Evolutionary conservation across 495 filamentous ascomycete species (phyloP), one percentile per base, ranked within the genome.

Genomic region (Neohortaea acidophila): DNA sequence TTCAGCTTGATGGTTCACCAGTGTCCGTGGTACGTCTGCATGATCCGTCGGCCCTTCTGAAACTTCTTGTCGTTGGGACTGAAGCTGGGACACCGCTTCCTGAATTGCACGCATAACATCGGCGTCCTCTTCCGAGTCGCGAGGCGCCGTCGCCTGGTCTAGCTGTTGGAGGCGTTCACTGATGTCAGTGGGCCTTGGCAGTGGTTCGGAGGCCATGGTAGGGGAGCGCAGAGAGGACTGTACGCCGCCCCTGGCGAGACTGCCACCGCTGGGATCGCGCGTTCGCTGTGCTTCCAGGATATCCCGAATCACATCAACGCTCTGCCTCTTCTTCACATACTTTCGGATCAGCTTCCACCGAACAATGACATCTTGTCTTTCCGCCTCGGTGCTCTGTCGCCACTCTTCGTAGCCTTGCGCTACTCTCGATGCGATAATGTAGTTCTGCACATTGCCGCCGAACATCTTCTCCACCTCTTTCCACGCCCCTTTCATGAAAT

Each of bases 401-500:
- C 64, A 62, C 17, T 85, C 77, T 34, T 73, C 66, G 30, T 74
- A 64, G 2, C 82, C 81, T 53, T 86, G 78, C 8, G 70, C 54
- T 22, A 77, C 76, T 3, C 82, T 65, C 21, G 79, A 70, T 1
- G 76, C 65, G 21, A 81, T 62, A 28, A 85, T 79, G 34, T 82
- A 79, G 40, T 73, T 78, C 7, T 72, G 58, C 25, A 72, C 70
- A 40, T 67, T 75, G 17, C 65, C 63, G 12, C 72, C 68, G 43
- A 81, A 67, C 22, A 67, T 48, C 17, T 70, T 77, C 18, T 73
- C 67, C 12, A 84, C 60, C 47, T 81, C 73, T 29, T 77, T 75
- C 53, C 80, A 75, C 2, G 84, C 59, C 1, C 82, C 82, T 39
- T 75, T 70, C 59, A 81, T 69, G 2, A 75, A 66, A 46, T 83